Evolutionary conservation across 768 basidiomycete genomes (phyloP).

Genomic region (Xanthoconium purpureum): DNA sequence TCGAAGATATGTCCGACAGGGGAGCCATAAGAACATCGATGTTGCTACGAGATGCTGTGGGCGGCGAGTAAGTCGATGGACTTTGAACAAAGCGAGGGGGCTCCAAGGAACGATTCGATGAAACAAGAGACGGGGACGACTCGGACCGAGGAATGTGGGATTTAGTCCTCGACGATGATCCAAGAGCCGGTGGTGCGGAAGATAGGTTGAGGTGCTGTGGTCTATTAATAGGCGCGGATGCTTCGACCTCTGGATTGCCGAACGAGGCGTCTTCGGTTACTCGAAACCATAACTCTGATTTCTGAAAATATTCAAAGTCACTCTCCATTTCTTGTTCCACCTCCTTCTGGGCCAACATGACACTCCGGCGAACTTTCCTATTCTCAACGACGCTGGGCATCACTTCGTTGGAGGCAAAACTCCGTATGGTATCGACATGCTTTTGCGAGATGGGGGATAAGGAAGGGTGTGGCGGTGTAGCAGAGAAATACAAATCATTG

Average conservation of each 20-base stretch:
- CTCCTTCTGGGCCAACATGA: constrained; percentile 81
- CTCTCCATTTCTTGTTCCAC: constrained; percentile 88
- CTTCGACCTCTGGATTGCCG: constrained; percentile 11
- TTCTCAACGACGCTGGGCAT: constrained; percentile 39
- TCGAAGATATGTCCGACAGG: constrained; percentile 46
- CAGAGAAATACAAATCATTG: constrained; percentile 81
- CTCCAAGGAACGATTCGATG: constrained; percentile 10
- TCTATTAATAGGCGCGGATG: not conserved
- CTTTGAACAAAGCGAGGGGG: constrained; percentile 19
- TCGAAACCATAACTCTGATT: constrained; percentile 90
- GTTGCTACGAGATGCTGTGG: constrained; percentile 38
- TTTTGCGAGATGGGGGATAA: constrained; percentile 66
- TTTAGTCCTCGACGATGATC: constrained; percentile 5
- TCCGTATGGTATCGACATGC: constrained; percentile 65
- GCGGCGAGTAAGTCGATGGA: constrained; percentile 16
- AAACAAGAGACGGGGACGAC: constrained; percentile 34
- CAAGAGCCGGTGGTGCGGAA: constrained; percentile 1
- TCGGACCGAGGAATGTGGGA: constrained; percentile 33
- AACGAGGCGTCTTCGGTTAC: constrained; percentile 69
- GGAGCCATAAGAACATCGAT: constrained; percentile 86
- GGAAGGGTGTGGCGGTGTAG: constrained; percentile 52
- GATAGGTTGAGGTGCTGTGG: constrained; percentile 9
- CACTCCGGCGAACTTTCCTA: constrained; percentile 66
- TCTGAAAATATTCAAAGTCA: constrained; percentile 86
- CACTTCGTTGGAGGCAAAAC: constrained; percentile 55